A percentile compares a stretch with the other conserved stretches of the same genome.
These are phyloP conservation scores for Fusarium hostae DNA, from an alignment of 2,329 filamentous ascomycete species.

Conservation along the genomic window DNA sequence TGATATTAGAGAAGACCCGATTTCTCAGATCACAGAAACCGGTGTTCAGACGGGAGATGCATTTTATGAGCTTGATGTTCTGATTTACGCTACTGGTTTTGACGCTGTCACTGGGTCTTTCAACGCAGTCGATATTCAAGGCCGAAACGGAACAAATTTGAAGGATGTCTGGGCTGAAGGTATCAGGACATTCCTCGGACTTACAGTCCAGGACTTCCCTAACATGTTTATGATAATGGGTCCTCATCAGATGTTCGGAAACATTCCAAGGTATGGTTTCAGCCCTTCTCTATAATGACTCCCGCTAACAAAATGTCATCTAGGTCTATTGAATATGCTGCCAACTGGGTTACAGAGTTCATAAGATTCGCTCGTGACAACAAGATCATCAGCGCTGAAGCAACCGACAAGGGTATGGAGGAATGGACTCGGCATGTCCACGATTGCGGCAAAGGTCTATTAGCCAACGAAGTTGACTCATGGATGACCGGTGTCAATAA, in stretches of 20 bases:
- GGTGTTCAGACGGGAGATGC: conserved; percentile 23
- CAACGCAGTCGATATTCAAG: conserved; percentile 55
- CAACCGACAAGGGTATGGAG: conserved; percentile 52
- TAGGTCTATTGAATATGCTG: conserved; percentile 56
- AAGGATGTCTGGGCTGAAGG: conserved; percentile 52
- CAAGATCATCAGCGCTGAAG: conserved; percentile 51
- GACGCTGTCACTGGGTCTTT: conserved; percentile 47
- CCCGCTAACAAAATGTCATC: no score
- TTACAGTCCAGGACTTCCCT: conserved; percentile 55
- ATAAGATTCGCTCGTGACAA: conserved; percentile 49
- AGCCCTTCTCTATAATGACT: no score
- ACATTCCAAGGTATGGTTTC: conserved; percentile 52
- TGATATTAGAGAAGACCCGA: conserved; percentile 30
- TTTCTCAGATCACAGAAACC: conserved; percentile 26
- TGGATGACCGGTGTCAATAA: conserved; percentile 68
- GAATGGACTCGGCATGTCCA: conserved; percentile 61
- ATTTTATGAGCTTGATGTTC: conserved; percentile 31
- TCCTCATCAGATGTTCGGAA: conserved; percentile 57
- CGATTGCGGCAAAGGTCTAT: conserved; percentile 55
- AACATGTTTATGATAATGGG: conserved; percentile 62
- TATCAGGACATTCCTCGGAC: conserved; percentile 55
- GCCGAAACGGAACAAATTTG: conserved; percentile 53
- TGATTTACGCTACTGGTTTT: conserved; percentile 40
- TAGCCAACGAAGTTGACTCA: conserved; percentile 54
- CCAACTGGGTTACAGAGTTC: conserved; percentile 51